These are phyloP conservation scores for Rhizoclosmatium hyalinum DNA, from an alignment of 371 early-diverging fungal species.

Conservation along the genomic window DNA sequence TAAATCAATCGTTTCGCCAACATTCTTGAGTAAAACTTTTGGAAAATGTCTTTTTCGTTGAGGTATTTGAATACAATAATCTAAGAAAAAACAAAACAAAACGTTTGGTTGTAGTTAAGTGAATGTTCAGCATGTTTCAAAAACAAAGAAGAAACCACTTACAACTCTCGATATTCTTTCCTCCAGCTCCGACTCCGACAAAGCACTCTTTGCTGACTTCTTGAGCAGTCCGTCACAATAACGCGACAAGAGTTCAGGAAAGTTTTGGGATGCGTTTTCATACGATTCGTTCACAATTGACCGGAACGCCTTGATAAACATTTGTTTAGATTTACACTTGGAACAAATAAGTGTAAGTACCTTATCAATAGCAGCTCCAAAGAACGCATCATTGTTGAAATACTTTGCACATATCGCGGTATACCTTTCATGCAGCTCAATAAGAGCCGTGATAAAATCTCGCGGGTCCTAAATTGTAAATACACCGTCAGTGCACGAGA, in stretches of 20 bases:
- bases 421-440: slow-evolving; percentile 72
- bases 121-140: neutral
- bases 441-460: slow-evolving; percentile 51
- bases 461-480: slow-evolving; percentile 65
- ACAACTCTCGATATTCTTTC: slow-evolving; percentile 57
- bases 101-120: neutral
- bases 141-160: slow-evolving; percentile 13
- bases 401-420: slow-evolving; percentile 64
- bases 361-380: slow-evolving; percentile 83
- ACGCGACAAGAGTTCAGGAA: slow-evolving; percentile 80
- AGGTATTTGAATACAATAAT: slow-evolving; percentile 63
- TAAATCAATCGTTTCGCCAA: slow-evolving; percentile 60
- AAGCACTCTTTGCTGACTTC: slow-evolving; percentile 59
- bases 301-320: slow-evolving; percentile 68
- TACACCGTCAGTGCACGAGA: neutral
- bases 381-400: slow-evolving; percentile 72
- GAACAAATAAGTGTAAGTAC: slow-evolving; percentile 29
- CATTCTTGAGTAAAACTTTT: slow-evolving; percentile 61
- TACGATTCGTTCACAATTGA: slow-evolving; percentile 73
- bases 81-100: slow-evolving; percentile 30
- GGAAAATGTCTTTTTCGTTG: slow-evolving; percentile 68
- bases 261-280: slow-evolving; percentile 57
- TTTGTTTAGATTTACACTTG: neutral
- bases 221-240: slow-evolving; percentile 83
- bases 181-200: slow-evolving; percentile 61